Percentiles rank a stretch among this genome's conserved stretches.
These are phyloP conservation scores for Populus hybrid DNA, from an alignment of 441 rosid species.

Conservation along the genomic window DNA sequence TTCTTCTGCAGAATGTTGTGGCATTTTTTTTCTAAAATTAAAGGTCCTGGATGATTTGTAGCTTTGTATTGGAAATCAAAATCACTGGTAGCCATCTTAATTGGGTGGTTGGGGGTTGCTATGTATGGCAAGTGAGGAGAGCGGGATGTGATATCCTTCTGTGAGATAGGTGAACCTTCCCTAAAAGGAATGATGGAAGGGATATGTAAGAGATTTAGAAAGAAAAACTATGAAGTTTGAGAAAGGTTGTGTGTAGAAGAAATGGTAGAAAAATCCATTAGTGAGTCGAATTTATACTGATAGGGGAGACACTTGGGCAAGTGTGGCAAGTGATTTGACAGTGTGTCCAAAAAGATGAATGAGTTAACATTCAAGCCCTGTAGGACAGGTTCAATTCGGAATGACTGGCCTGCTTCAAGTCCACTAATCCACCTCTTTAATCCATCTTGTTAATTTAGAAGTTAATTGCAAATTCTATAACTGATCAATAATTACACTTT, in stretches of 20 bases:
- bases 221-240: background rate
- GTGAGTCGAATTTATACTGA: too few species aligned
- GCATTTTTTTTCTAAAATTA: background rate
- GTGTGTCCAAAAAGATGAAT: too few species aligned
- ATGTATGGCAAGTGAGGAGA: too few species aligned
- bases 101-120: too few species aligned
- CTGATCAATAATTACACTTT: background rate
- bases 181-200: background rate
- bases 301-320: too few species aligned
- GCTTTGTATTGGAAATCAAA: background rate
- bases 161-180: background rate
- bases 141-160: background rate
- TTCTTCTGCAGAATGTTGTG: background rate
- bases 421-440: background rate
- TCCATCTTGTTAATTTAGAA: background rate
- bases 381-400: background rate
- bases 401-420: background rate
- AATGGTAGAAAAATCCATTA: background rate
- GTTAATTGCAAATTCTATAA: background rate
- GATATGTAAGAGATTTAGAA: background rate
- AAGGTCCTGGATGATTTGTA: background rate
- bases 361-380: too few species aligned
- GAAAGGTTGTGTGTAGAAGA: background rate
- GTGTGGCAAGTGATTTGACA: too few species aligned
- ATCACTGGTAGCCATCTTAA: background rate